Conservation (phyloP, 805 yeast genomes). For the Metahyphopichia silvanorum region DNA sequence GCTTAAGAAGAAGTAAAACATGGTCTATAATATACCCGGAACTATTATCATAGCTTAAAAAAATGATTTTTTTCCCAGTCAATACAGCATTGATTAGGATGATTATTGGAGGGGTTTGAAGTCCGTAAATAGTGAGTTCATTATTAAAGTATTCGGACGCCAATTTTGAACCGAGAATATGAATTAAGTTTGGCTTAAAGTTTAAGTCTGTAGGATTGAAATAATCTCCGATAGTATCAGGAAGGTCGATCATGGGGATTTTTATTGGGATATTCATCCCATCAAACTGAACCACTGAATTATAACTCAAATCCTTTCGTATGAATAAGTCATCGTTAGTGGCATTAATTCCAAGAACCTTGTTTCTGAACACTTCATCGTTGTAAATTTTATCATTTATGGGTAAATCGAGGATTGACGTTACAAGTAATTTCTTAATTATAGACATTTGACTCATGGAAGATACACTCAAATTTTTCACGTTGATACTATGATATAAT, state of each 20-base stretch:
- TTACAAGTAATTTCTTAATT: conserved; percentile 35
- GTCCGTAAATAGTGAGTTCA: conserved; percentile 52
- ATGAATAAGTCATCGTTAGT: conserved; percentile 34
- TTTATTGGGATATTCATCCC: conserved; percentile 43
- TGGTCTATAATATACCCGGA: conserved; percentile 41
- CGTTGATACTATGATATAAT: conserved; percentile 30
- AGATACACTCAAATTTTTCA: conserved; percentile 23
- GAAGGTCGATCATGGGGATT: conserved; percentile 38
- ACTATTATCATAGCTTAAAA: conserved; percentile 38
- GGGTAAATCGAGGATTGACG: conserved; percentile 42
- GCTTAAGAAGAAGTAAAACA: conserved; percentile 35
- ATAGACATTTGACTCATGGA: conserved; percentile 18
- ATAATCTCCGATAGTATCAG: conserved; percentile 43
- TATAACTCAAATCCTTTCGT: conserved; percentile 41
- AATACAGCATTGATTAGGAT: conserved; percentile 34
- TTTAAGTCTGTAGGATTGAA: conserved; percentile 44
- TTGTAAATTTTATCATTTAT: conserved; percentile 37
- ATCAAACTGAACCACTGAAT: conserved; percentile 34
- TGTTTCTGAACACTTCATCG: conserved; percentile 36
- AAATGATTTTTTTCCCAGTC: conserved; percentile 38
- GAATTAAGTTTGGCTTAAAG: conserved; percentile 36
- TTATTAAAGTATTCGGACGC: conserved; percentile 34
- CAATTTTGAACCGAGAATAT: conserved; percentile 31
- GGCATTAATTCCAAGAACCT: conserved; percentile 25
- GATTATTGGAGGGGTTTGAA: conserved; percentile 47